Evolutionary conservation across 2,329 filamentous ascomycete genomes (phyloP).

Genomic region (Eurotiales sp.): DNA sequence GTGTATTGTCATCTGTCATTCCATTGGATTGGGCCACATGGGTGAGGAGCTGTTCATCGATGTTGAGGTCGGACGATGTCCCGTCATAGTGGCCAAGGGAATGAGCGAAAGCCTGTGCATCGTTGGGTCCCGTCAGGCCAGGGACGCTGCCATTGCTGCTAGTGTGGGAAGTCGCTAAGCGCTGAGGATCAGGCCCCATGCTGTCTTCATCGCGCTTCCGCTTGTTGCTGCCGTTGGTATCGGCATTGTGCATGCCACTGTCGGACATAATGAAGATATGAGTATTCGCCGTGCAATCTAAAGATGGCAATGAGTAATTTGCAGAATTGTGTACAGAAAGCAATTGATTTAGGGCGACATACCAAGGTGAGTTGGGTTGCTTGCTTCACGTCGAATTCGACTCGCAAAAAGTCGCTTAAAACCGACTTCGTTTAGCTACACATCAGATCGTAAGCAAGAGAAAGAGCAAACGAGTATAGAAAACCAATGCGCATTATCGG

Average conservation of each 20-base stretch:
- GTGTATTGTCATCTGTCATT: constrained; percentile 44
- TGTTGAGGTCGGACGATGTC: constrained; percentile 34
- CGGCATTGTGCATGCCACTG: constrained; percentile 33
- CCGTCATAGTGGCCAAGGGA: constrained; percentile 33
- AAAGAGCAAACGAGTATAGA: background rate
- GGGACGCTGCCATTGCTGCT: constrained; percentile 38
- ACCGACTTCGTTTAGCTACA: background rate
- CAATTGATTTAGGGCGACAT: background rate
- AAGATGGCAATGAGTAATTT: constrained; percentile 3
- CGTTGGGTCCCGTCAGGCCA: constrained; percentile 20
- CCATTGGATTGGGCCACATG: constrained; percentile 53
- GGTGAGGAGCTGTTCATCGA: constrained; percentile 46
- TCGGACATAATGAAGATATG: constrained; percentile 32
- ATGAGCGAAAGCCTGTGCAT: constrained; percentile 34
- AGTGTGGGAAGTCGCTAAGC: constrained; percentile 33
- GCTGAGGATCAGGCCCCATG: constrained; percentile 37
- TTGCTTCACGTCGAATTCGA: constrained; percentile 2
- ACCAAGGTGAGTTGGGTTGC: constrained; percentile 5
- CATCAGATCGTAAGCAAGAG: background rate
- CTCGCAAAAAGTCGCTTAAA: background rate
- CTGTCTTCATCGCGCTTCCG: constrained; percentile 41
- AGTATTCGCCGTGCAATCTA: background rate
- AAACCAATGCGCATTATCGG: background rate
- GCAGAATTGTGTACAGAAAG: too few relatives aligned
- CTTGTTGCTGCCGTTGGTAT: constrained; percentile 31